Evolutionary conservation across 2,329 filamentous ascomycete genomes (phyloP), one percentile per base, ranked within the genome.

Genomic region (Arthrinium phaeospermum): DNA sequence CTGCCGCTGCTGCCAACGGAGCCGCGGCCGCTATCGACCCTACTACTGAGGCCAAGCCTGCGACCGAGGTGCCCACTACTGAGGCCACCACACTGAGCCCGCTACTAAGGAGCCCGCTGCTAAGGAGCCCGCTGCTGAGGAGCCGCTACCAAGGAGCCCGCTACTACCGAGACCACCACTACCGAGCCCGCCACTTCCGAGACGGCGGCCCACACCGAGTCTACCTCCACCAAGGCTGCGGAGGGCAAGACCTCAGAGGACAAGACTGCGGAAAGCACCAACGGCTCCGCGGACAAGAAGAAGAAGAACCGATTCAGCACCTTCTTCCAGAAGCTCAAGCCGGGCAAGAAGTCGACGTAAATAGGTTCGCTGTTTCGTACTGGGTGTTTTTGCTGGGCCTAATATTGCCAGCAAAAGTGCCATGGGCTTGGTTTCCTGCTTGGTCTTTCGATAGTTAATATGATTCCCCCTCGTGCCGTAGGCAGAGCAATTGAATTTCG

Each of bases 251-350:
- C 37, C 73, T 22, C 37, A 10, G 37, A 41, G 37, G 75, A 46
- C 71, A 74, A 72, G 51, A 34, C 51, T 30, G 51, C 27, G 4
- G 51, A 57, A 30, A 57, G 30, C 7, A 49, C 74, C 7, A 67
- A 75, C 45, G 76, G 75, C 19, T 79, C 79, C 74, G 81, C 82
- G 68, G 72, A 74, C 8, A 72, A 84, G 78, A 87, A 86, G 80
- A 85, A 83, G 77, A 84, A 84, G 78, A 81, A 82, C 75, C 78
- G 84, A 44, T 73, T 82, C 44, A 86, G 84, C 75, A 81, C 80
- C 30, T 81, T 86, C 74, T 85, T 86, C 76, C 51, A 57, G 57
- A 74, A 74, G 72, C 57, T 74, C 46, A 73, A 70, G 70, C 64
- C 70, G 16, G 45, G 45, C 70, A 73, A 74, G 61, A 74, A 71